A percentile compares a stretch with the other conserved stretches of the same genome.
phyloP scores from a whole-genome alignment of 495 filamentous ascomycete species.

The Trichoderma orchidacearum region DNA sequence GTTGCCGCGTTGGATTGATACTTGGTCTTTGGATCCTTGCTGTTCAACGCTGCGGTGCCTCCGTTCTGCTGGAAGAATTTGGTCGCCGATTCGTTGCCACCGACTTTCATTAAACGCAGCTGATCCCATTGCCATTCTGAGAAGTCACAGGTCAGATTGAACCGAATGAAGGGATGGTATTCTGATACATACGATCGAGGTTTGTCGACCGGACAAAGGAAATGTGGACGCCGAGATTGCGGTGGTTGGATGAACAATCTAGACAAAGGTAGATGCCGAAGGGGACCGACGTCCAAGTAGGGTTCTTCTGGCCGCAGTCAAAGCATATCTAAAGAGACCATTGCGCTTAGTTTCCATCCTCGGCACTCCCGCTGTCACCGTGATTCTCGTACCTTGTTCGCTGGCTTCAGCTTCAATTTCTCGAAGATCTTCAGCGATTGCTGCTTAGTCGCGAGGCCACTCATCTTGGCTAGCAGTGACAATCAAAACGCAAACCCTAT shows the following conservation, averaged over 20 bases:
- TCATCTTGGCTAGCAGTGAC: conserved; percentile 42
- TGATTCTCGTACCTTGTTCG: conserved; percentile 64
- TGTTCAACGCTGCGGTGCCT: conserved; percentile 81
- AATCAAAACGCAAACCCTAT: background rate
- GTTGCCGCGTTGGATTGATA: conserved; percentile 81
- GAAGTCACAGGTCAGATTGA: conserved; percentile 8
- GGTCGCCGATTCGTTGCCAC: conserved; percentile 94
- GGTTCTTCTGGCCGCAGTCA: conserved; percentile 92
- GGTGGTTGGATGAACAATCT: conserved; percentile 87
- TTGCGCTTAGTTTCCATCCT: background rate
- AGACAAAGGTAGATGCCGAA: conserved; percentile 97
- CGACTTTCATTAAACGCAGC: conserved; percentile 94
- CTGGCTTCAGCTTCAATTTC: conserved; percentile 85
- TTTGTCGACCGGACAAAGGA: conserved; percentile 98
- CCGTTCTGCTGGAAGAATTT: conserved; percentile 96
- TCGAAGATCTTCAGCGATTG: conserved; percentile 95
- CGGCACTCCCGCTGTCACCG: too few relatives aligned
- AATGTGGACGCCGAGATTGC: conserved; percentile 85
- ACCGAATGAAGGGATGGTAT: background rate
- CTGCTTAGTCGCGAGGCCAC: conserved; percentile 72
- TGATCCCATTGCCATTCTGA: conserved; percentile 99
- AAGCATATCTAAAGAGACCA: conserved; percentile 68
- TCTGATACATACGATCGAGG: conserved; percentile 73
- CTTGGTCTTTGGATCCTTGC: conserved; percentile 92
- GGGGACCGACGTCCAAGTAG: conserved; percentile 95